Conservation (phyloP, 176 grass and related monocot genomes). For the bread wheat (Triticum aestivum) region IWGSC_CS_RefSeq_v2.1 NC_057799.1:322691848-322692347, state of each 20-base stretch:
- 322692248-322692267: slow-evolving; percentile 3
- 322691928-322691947: slow-evolving; percentile 23
- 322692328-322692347: not conserved
- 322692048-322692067: slow-evolving; percentile 42
- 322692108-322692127: slow-evolving; percentile 6
- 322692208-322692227: slow-evolving; percentile 47
- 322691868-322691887: slow-evolving; percentile 15
- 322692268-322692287: not conserved
- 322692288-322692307: slow-evolving; percentile 12
- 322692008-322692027: not conserved
- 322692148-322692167: slow-evolving; percentile 43
- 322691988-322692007: not conserved
- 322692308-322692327: not conserved
- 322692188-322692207: not conserved
- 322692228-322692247: slow-evolving; percentile 21
- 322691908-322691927: slow-evolving; percentile 6
- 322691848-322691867: slow-evolving; percentile 7
- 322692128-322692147: slow-evolving; percentile 51
- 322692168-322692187: slow-evolving; percentile 33
- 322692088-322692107: not conserved
- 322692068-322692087: slow-evolving; percentile 49
- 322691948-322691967: slow-evolving; percentile 23
- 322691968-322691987: slow-evolving; percentile 38
- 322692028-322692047: slow-evolving; percentile 38
- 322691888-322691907: slow-evolving; percentile 10